Percentiles rank a stretch among this genome's conserved stretches.
Evolutionary conservation across 352 stramenopile genomes (phyloP).

Genomic region (Phytopythium sindhum): DNA sequence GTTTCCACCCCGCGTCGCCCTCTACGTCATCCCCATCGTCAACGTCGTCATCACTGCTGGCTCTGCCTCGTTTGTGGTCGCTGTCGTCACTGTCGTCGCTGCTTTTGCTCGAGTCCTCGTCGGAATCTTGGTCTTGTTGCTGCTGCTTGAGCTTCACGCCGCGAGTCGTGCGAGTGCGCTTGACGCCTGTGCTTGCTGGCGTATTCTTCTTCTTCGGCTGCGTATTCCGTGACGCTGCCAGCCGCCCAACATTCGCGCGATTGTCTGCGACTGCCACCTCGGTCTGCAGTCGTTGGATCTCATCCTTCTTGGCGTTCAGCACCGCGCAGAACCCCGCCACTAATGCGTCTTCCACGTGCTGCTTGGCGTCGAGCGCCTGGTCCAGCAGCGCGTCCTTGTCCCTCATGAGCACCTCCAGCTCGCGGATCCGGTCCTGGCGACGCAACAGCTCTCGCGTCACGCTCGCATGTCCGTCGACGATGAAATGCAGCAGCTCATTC

Average conservation of each 20-base stretch:
- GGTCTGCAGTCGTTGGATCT: conserved; percentile 38
- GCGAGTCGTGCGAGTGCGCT: conserved; percentile 6
- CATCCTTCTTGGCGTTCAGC: conserved; percentile 64
- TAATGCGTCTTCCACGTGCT: conserved; percentile 36
- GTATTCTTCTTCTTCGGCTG: conserved; percentile 14
- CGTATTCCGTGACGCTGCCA: background rate
- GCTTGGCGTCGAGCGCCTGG: conserved; percentile 34
- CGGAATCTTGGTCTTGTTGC: conserved; percentile 13
- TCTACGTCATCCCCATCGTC: conserved; percentile 7
- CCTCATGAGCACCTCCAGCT: conserved; percentile 31
- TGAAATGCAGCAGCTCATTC: conserved; percentile 27
- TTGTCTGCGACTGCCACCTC: conserved; percentile 19
- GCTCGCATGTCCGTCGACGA: conserved; percentile 16
- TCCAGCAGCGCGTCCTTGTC: conserved; percentile 50
- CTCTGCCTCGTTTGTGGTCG: background rate
- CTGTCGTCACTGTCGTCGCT: conserved; percentile 13
- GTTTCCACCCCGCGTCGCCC: conserved; percentile 8
- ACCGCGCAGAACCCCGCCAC: conserved; percentile 45
- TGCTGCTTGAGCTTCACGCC: conserved; percentile 33
- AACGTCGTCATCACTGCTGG: conserved; percentile 15
- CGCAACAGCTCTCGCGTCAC: conserved; percentile 9
- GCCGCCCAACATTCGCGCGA: background rate
- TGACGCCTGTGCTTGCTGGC: background rate
- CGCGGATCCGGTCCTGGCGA: conserved; percentile 17
- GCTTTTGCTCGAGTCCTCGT: background rate